Evolutionary conservation across 768 basidiomycete species (phyloP), one percentile per base, ranked within the genome.

Genomic region (Leccinellum luteum): DNA sequence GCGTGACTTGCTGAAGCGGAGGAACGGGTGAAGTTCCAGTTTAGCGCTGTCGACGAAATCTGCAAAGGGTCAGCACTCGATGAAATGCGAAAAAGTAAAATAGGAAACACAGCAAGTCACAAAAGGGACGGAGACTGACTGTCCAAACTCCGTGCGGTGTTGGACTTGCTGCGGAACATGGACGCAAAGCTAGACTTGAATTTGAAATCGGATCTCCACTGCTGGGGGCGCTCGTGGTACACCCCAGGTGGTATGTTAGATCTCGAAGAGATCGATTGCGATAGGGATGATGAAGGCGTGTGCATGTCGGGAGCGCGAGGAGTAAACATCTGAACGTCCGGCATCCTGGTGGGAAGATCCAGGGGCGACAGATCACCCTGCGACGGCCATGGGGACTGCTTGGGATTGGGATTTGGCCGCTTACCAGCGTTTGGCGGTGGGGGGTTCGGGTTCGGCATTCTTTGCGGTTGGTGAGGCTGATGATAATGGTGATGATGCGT

Each of bases 201-300:
- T 52, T 62, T 73, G 58, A 73, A 72, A 59, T 68, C 72, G 13
- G 59, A 57, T 51, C 71, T 65, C 71, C 72, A 72, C 6, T 62
- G 60, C 45, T 61, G 62, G 3, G 71, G 70, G 9, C 62, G 68
- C 27, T 70, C 71, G 23, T 51, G 59, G 41, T 56, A 62, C 45
- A 59, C 43, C 10, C 45, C 31, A 7, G 54, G 59, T 4, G 61
- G 65, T 4, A 58, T 48, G 6, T 34, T 61, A 31, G 66, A 59
- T 21, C 57, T 45, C 3, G 55, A 55, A 19, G 66, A 56, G 27
- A 43, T 52, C 5, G 66, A 56, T 45, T 45, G 64, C 1, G 69
- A 68, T 5, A 64, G 48, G 49, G 64, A 63, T 0, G 70, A 72
- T 12, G 70, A 60, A 3, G 72, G 64, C 1, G 68, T 72, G 28